Percentiles rank a stretch among this genome's conserved stretches.
These are phyloP conservation scores for Mycosphaerella sp. DNA, from an alignment of 2,329 filamentous ascomycete genomes.

Conservation along the genomic window DNA sequence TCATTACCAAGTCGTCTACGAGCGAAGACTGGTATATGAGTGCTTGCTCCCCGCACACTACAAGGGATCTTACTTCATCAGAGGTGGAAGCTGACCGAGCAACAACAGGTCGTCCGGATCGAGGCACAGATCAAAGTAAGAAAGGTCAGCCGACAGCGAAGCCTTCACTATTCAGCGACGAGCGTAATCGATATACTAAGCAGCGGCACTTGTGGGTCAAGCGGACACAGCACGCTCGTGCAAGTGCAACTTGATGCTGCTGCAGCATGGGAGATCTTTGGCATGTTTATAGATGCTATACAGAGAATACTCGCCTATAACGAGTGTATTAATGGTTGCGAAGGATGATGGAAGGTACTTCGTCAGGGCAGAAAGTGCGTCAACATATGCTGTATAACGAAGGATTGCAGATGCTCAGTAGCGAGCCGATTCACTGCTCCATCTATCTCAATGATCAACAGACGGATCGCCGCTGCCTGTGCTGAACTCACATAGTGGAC, in stretches of 20 bases:
- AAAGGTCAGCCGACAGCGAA: not conserved
- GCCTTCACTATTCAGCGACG: not conserved
- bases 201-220: constrained; percentile 3
- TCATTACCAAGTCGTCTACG: constrained; percentile 10
- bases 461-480: too few relatives aligned
- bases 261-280: not conserved
- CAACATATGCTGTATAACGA: not conserved
- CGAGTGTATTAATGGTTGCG: not conserved
- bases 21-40: constrained; percentile 13
- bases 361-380: not conserved
- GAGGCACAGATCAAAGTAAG: constrained; percentile 6
- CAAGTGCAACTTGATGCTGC: not conserved
- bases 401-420: not conserved
- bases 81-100: constrained; percentile 10
- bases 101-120: constrained; percentile 17
- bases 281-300: not conserved
- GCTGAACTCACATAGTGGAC: too few relatives aligned
- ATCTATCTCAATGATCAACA: too few relatives aligned
- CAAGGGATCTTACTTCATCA: not conserved
- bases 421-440: too few relatives aligned
- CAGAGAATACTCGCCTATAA: not conserved
- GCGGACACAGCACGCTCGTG: constrained; percentile 8
- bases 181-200: not conserved
- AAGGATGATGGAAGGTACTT: not conserved
- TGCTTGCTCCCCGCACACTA: not conserved